These are phyloP conservation scores for Globisporangium spinosum DNA, from an alignment of 352 stramenopile species.

Conservation along the genomic window DNA sequence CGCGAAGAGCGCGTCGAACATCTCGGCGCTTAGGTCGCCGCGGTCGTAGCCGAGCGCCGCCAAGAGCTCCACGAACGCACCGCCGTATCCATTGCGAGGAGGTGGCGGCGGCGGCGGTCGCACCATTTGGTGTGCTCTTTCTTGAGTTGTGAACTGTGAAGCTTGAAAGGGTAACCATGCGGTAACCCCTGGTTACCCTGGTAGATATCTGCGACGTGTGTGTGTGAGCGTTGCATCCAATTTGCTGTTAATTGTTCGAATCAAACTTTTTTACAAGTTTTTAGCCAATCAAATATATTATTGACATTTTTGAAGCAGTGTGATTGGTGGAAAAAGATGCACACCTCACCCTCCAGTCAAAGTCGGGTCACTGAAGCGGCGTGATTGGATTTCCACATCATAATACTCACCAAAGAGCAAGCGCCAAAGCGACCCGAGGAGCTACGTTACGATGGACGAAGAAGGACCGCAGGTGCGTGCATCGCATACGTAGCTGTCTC, in stretches of 20 bases:
- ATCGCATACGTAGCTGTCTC: too few relatives aligned
- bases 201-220: constrained; percentile 7
- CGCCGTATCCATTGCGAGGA: constrained; percentile 21
- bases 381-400: constrained; percentile 8
- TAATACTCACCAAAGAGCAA: background rate
- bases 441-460: constrained; percentile 25
- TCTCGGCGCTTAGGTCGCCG: constrained; percentile 26
- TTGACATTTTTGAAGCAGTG: background rate
- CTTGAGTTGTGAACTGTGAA: background rate
- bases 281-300: constrained; percentile 3
- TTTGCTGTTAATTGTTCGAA: constrained; percentile 1
- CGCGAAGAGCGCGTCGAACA: constrained; percentile 35
- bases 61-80: constrained; percentile 31
- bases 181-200: background rate
- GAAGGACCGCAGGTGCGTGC: constrained; percentile 34
- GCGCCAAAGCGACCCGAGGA: background rate
- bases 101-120: background rate
- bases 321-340: constrained; percentile 5
- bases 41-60: constrained; percentile 36
- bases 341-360: constrained; percentile 17
- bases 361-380: constrained; percentile 12
- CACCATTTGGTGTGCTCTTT: background rate
- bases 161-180: background rate
- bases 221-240: background rate
- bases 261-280: background rate